Percentiles rank a stretch among this genome's conserved stretches.
phyloP scores from a whole-genome alignment of 2,329 filamentous ascomycete genomes.

The Claviceps quebecensis region DNA sequence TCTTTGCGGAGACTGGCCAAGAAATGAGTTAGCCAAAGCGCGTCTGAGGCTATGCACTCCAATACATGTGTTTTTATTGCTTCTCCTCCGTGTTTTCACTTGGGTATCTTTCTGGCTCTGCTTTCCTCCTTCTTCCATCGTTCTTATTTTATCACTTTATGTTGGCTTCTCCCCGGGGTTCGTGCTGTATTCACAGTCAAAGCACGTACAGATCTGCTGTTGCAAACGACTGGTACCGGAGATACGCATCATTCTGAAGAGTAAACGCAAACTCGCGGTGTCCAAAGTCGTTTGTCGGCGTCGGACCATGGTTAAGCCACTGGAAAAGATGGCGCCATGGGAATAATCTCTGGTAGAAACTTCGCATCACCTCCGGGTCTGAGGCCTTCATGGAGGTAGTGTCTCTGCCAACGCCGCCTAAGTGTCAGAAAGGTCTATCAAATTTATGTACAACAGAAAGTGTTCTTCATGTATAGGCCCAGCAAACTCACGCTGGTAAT shows the following conservation, averaged over 20 bases:
- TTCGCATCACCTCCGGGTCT: constrained; percentile 75
- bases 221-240: constrained; percentile 68
- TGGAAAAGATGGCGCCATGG: constrained; percentile 92
- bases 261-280: constrained; percentile 96
- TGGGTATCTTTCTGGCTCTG: not conserved
- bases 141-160: not conserved
- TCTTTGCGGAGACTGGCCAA: constrained; percentile 65
- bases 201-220: constrained; percentile 35
- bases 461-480: not conserved
- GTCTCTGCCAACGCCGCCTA: constrained; percentile 50
- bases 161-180: not conserved
- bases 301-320: constrained; percentile 90
- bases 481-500: constrained; percentile 27
- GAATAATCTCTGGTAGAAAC: constrained; percentile 91
- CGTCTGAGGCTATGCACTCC: no score
- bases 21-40: no score
- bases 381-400: constrained; percentile 33
- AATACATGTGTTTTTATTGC: no score
- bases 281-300: constrained; percentile 73
- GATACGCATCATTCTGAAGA: constrained; percentile 79
- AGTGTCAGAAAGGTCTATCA: constrained; percentile 49
- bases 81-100: no score
- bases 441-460: constrained; percentile 13
- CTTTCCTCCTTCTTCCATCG: not conserved
- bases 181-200: no score